These are phyloP conservation scores for Penicillium thymicola DNA, from an alignment of 2,329 filamentous ascomycete species.

Conservation along the genomic window DNA sequence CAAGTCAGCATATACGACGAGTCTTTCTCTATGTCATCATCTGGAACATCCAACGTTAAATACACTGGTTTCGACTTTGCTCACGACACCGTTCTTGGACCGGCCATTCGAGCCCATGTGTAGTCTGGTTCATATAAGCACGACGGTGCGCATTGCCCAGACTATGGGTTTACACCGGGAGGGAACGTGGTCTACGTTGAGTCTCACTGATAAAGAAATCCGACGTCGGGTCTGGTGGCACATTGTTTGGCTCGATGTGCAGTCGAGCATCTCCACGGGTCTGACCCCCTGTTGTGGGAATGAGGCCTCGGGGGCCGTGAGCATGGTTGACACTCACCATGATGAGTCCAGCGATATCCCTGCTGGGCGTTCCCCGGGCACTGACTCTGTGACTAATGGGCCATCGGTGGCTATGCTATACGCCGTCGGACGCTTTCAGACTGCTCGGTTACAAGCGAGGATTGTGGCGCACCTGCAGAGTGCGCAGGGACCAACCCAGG, in stretches of 20 bases:
- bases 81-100: neutral
- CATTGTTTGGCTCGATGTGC: slow-evolving; percentile 22
- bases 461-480: neutral
- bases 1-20: neutral
- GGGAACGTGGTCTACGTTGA: neutral
- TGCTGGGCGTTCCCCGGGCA: neutral
- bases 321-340: neutral
- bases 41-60: neutral
- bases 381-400: neutral
- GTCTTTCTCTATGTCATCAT: neutral
- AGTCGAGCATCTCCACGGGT: slow-evolving; percentile 19
- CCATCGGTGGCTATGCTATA: neutral
- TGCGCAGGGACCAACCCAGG: neutral
- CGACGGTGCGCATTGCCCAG: neutral
- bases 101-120: neutral
- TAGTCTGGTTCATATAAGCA: neutral
- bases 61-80: neutral
- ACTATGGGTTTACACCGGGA: neutral
- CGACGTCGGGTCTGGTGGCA: slow-evolving; percentile 20
- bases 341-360: neutral
- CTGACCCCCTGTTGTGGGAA: slow-evolving; percentile 12
- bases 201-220: slow-evolving; percentile 6
- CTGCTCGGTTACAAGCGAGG: neutral
- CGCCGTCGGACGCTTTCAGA: neutral
- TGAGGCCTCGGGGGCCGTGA: neutral